Percentiles rank a stretch among this genome's conserved stretches.
phyloP scores from a whole-genome alignment of 345 rosid genomes.

The Camelina neglecta region DNA sequence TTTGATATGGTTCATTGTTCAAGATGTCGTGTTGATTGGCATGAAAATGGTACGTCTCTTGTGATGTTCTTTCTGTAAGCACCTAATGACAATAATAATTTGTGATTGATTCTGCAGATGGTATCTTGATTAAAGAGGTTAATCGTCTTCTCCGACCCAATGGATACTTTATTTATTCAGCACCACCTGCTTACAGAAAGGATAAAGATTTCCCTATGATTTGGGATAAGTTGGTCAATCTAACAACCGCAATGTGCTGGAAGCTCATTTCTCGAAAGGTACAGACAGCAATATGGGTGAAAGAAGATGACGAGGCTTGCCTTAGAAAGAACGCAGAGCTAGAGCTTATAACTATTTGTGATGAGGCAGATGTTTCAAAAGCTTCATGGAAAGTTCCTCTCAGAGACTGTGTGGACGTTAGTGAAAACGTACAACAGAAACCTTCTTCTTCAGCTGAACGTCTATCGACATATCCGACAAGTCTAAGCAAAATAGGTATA shows the following conservation, averaged over 20 bases:
- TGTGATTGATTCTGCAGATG: conserved; percentile 57
- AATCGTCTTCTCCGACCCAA: conserved; percentile 76
- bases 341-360: conserved; percentile 69
- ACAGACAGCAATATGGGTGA: conserved; percentile 94
- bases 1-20: conserved; percentile 99
- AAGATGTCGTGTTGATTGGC: conserved; percentile 98
- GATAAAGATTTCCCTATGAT: conserved; percentile 85
- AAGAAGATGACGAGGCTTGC: conserved; percentile 69
- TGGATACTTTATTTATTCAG: conserved; percentile 93
- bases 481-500: conserved; percentile 67
- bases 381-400: conserved; percentile 85
- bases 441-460: conserved; percentile 68
- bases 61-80: not conserved
- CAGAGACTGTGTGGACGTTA: conserved; percentile 61
- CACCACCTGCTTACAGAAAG: conserved; percentile 93
- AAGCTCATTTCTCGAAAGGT: conserved; percentile 80
- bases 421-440: conserved; percentile 44
- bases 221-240: conserved; percentile 82
- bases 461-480: conserved; percentile 64
- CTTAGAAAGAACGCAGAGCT: conserved; percentile 63
- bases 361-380: conserved; percentile 52
- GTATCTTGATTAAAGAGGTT: conserved; percentile 87
- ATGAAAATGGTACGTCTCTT: conserved; percentile 71
- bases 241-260: conserved; percentile 98
- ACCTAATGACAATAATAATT: not conserved